These are phyloP conservation scores for Gymnopilus junonius DNA, from an alignment of 768 basidiomycete species.

Conservation along the genomic window DNA sequence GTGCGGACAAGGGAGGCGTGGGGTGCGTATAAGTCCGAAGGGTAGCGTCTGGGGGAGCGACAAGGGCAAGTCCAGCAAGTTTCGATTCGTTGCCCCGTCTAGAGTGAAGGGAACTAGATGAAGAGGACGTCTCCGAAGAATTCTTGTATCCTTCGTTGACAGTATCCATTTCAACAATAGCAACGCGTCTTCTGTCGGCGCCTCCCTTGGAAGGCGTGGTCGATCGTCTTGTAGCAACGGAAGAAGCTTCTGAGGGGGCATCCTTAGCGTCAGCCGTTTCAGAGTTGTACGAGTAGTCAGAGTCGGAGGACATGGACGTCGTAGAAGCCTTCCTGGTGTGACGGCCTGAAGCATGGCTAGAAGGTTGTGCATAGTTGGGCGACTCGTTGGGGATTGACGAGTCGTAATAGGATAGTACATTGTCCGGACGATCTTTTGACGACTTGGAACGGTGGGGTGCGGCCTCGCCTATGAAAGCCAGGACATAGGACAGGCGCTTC, in stretches of 20 bases:
- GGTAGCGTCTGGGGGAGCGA: constrained; percentile 74
- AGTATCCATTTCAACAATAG: constrained; percentile 66
- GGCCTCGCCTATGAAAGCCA: constrained; percentile 29
- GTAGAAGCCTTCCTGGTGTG: constrained; percentile 34
- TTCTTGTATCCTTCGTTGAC: constrained; percentile 31
- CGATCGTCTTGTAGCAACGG: constrained; percentile 43
- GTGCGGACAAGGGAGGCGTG: constrained; percentile 55
- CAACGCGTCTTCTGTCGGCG: constrained; percentile 66
- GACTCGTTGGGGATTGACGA: constrained; percentile 51
- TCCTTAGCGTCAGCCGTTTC: constrained; percentile 32
- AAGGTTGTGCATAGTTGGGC: constrained; percentile 26
- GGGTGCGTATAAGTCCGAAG: constrained; percentile 55
- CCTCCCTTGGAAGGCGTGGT: constrained; percentile 62
- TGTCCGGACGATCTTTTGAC: constrained; percentile 25
- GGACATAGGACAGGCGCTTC: constrained; percentile 34
- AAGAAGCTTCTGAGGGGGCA: constrained; percentile 30
- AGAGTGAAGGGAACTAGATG: constrained; percentile 37
- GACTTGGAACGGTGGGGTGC: constrained; percentile 23
- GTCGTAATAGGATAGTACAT: constrained; percentile 45
- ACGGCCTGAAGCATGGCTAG: constrained; percentile 25
- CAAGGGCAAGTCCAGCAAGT: constrained; percentile 61
- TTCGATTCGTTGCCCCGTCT: constrained; percentile 44
- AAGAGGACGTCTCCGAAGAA: constrained; percentile 32
- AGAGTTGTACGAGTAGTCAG: constrained; percentile 56
- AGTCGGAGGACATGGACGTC: constrained; percentile 41